phyloP scores from a whole-genome alignment of 805 yeast genomes.

The Starmera quercuum region DNA sequence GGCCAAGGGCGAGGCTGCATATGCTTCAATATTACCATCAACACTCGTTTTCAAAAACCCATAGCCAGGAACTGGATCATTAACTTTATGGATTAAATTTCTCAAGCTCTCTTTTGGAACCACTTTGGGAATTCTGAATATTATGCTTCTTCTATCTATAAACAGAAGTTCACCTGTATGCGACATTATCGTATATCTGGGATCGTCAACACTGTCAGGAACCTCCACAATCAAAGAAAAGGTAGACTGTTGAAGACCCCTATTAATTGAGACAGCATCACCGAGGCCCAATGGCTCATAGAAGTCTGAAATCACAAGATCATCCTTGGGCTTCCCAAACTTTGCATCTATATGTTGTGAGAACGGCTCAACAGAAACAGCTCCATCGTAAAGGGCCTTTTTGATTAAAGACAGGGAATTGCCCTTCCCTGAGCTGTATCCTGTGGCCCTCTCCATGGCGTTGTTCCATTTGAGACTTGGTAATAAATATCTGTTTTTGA shows the following conservation, averaged over 20 bases:
- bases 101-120: constrained; percentile 32
- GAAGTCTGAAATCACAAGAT: constrained; percentile 8
- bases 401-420: too few relatives aligned
- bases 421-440: too few relatives aligned
- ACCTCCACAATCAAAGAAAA: constrained; percentile 47
- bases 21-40: constrained; percentile 18
- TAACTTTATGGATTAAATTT: constrained; percentile 14
- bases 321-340: too few relatives aligned
- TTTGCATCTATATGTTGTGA: too few relatives aligned
- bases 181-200: constrained; percentile 49
- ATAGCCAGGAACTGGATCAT: constrained; percentile 11
- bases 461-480: too few relatives aligned
- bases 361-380: too few relatives aligned
- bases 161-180: constrained; percentile 50
- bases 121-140: constrained; percentile 46
- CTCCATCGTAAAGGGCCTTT: too few relatives aligned
- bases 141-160: constrained; percentile 35
- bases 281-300: constrained; percentile 33
- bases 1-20: constrained; percentile 24
- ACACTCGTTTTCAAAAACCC: constrained; percentile 24
- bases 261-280: constrained; percentile 51
- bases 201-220: constrained; percentile 42
- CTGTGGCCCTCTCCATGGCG: too few relatives aligned
- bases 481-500: too few relatives aligned
- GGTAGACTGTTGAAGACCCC: constrained; percentile 32